Evolutionary conservation across 2,329 filamentous ascomycete species (phyloP), one percentile per base, ranked within the genome.

Genomic region (Colletotrichum salicis): DNA sequence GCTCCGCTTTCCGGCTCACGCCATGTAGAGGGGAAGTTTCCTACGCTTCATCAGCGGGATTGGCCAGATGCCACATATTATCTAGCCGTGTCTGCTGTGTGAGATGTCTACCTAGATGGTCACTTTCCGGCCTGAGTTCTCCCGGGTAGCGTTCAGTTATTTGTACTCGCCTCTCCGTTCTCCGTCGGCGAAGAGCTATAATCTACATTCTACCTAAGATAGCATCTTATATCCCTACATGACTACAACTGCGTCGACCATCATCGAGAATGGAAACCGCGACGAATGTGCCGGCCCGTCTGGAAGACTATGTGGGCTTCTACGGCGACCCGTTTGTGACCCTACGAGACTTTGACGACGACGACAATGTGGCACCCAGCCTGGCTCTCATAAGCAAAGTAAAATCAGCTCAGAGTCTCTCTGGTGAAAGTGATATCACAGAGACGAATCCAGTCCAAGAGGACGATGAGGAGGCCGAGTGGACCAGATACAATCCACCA

Each of bases 401-500:
- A 68, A 62, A 22, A 70, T 73, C n/a, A 70, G 73, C 64, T 56
- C 77, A 4, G 58, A 72, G 2, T 45, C 57, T 48, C 11, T 2
- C 70, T 5, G 68, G 54, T 22, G 75, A 27, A 22, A n/a, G 3
- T 5, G 24, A 52, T 4, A 2, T 76, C n/a, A 5, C 76, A n/a
- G 76, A 75, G n/a, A 52, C 77, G 37, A 33, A 72, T 31, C 70
- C 77, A 2, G 74, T 77, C 29, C 77, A 80, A 19, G 71, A 77
- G 56, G 24, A 22, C 5, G 67, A 74, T 4, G 73, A 74, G 4
- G 73, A 78, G 3, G 78, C 83, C 41, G 83, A 86, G 75, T 88
- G 87, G 85, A 82, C 79, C 48, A 77, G 81, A 62, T 87, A 86
- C 73, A 80, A 83, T 3, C 85, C 86, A 4, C 88, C 88, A 0